Base-by-base conservation (phyloP, 2,329 filamentous ascomycete species). In the Camillea tinctor region DNA sequence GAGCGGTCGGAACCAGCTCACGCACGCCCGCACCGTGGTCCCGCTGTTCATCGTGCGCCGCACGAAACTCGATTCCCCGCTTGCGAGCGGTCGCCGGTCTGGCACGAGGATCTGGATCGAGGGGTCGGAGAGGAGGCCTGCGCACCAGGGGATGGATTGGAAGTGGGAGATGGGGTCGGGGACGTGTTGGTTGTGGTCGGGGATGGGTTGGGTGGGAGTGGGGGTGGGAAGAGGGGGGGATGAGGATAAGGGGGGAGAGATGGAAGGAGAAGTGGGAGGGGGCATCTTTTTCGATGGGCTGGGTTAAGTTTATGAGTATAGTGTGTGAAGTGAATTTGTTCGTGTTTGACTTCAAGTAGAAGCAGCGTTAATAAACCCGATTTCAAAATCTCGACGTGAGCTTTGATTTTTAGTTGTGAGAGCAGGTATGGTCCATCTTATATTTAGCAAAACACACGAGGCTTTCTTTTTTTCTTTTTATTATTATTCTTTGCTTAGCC, bases 111-210 rank as follows among this genome's bases (percentile, higher is more conserved):
- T 63, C 8, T 7, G 19, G 11, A 22, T 40, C 17, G 66, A 30
- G 26, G 71, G 44, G 48, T 66, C 62, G 36, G 65, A 57, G 2
- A 73, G 64, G n/a, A 69, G 63, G n/a, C 52, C 53, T 8, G 62
- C 60, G 57, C 69, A 73, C 69, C 71, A 72, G 1, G 68, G 69
- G 23, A 73, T 69, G 52, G 67, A 57, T 20, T 64, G 55, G 67
- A 72, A 71, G 59, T 72, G 68, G 48, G 64, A 63, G 48, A 71
- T 17, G 4, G 71, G 70, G 62, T 70, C 66, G 19, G 66, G 23
- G 19, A 67, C 60, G 9, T 62, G 40, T 44, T 71, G 68, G 61
- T 66, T 64, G 63, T 67, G 64, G n/a, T 62, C 59, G 0, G 49
- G 56, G 11, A 56, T 26, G 8, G 59, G 56, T 21, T n/a, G 19